Evolutionary conservation across 1,284 basidiomycete genomes (phyloP).

Genomic region (Abortiporus biennis): DNA sequence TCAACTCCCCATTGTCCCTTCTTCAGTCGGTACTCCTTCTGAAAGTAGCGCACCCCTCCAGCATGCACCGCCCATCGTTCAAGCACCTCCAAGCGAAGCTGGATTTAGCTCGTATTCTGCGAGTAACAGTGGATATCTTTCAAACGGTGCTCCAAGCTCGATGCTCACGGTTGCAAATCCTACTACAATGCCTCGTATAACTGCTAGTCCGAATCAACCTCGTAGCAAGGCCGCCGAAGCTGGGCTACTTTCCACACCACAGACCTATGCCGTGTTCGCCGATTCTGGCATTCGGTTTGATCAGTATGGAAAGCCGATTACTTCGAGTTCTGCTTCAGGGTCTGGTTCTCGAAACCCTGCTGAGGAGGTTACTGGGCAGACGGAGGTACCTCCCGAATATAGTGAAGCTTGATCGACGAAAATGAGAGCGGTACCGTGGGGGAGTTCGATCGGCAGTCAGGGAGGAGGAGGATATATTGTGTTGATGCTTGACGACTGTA

Average conservation of each 20-base stretch:
- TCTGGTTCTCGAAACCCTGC: conserved; percentile 3
- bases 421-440: no score
- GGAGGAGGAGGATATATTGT: no score
- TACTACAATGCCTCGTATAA: neutral
- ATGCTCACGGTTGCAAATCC: neutral
- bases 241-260: conserved; percentile 1
- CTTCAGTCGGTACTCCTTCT: neutral
- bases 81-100: neutral
- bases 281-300: conserved; percentile 11
- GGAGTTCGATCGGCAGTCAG: no score
- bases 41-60: neutral
- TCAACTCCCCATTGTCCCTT: neutral
- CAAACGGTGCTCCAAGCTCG: conserved; percentile 1
- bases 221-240: conserved; percentile 8
- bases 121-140: neutral
- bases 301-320: neutral
- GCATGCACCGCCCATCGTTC: neutral
- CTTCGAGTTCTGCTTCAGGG: no score
- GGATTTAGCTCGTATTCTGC: neutral
- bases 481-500: no score
- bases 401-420: no score
- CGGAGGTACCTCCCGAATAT: no score
- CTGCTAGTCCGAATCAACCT: conserved; percentile 4
- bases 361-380: no score
- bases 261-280: conserved; percentile 1